Base-by-base conservation (phyloP, 768 basidiomycete genomes). In the Nevesoporus exiguus region DNA sequence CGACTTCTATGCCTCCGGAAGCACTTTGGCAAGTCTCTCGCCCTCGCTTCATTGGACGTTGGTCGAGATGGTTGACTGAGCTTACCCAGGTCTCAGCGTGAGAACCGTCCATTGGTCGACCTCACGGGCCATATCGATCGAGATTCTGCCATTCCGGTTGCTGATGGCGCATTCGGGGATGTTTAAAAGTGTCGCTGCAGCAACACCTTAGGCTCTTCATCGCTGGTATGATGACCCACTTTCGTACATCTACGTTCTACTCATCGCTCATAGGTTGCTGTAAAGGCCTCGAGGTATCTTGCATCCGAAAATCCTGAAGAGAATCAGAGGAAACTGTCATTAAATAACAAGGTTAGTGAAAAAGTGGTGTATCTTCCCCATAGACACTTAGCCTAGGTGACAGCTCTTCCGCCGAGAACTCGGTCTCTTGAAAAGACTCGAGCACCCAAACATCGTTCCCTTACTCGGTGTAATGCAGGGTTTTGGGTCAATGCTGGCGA, bases 111-210 rank as follows among this genome's bases (percentile, higher is more conserved):
- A n/a, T n/a, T n/a, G n/a, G n/a, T n/a, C n/a, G n/a, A n/a, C n/a
- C n/a, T n/a, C n/a, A n/a, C n/a, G n/a, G n/a, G n/a, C 15, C 19
- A 22, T 13, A 13, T 49, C 4, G 15, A 1, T 31, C 29, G 39
- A 14, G 19, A 40, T 9, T 49, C 49, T 5, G 47, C 47, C 11
- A 27, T 27, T 7, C 47, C 3, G 6, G 11, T 48, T 9, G 14
- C 31, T 11, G 39, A 37, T 0, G 52, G 55, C 11, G 45, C 55
- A 6, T 47, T 29, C 22, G 33, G 44, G 4, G 45, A 56, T n/a
- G 52, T 56, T 1, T 56, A 36, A 52, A 56, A 43, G 31, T 56
- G 55, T 30, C 47, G 17, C 19, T 34, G 49, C 8, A 6, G 15
- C 4, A 7, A 21, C n/a, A 5, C 21, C 1, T 27, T 25, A 13